Evolutionary conservation across 352 stramenopile genomes (phyloP).

Genomic region (Blastocystis sp.): DNA sequence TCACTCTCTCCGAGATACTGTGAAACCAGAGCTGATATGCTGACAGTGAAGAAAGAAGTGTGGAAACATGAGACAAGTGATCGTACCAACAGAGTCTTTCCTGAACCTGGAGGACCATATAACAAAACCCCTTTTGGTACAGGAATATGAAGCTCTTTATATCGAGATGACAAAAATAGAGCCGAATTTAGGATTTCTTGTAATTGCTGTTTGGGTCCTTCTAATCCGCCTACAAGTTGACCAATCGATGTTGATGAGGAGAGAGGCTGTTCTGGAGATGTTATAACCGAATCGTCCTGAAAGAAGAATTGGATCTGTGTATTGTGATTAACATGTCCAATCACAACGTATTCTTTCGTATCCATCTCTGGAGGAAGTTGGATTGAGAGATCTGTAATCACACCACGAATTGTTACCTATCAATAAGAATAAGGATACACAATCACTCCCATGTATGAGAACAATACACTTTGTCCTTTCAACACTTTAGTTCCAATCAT

Average conservation of each 20-base stretch:
- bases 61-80: conserved; percentile 88
- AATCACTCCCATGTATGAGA: conserved; percentile 53
- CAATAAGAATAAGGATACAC: neutral
- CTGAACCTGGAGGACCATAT: conserved; percentile 88
- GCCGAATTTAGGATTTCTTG: neutral
- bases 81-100: conserved; percentile 93
- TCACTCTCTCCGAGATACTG: conserved; percentile 47
- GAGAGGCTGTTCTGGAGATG: neutral
- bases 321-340: neutral
- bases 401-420: conserved; percentile 18
- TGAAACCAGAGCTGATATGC: conserved; percentile 12
- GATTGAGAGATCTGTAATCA: neutral
- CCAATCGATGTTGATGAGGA: neutral
- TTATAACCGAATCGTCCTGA: neutral
- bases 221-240: conserved; percentile 1
- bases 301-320: conserved; percentile 1
- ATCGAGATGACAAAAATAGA: neutral
- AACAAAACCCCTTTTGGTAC: conserved; percentile 77
- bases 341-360: neutral
- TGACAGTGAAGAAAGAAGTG: conserved; percentile 31
- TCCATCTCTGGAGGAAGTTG: neutral
- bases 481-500: neutral
- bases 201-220: neutral
- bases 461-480: conserved; percentile 41
- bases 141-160: neutral